Evolutionary conservation across 495 filamentous ascomycete species (phyloP).

Genomic region (Talaromyces wortmannii): DNA sequence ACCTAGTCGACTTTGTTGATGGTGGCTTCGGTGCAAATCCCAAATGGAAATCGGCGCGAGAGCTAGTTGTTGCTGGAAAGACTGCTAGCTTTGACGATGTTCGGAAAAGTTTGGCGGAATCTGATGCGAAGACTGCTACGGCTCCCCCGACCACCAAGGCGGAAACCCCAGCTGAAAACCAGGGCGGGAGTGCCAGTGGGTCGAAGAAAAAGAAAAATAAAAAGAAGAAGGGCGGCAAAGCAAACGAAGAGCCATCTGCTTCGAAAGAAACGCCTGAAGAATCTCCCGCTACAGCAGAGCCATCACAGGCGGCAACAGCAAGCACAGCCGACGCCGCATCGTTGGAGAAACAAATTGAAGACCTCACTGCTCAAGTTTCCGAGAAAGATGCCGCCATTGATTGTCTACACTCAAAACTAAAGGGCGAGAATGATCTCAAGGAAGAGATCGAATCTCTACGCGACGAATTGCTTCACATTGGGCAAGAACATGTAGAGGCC

Average conservation of each 20-base stretch:
- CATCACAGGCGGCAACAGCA: conserved; percentile 9
- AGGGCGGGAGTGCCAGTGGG: conserved; percentile 11
- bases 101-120: conserved; percentile 20
- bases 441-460: conserved; percentile 83
- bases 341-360: conserved; percentile 44
- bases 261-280: conserved; percentile 15
- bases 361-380: conserved; percentile 54
- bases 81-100: conserved; percentile 24
- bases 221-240: conserved; percentile 75
- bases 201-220: conserved; percentile 72
- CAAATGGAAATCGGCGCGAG: conserved; percentile 29
- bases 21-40: conserved; percentile 22
- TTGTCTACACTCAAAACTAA: conserved; percentile 54
- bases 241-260: conserved; percentile 29
- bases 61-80: conserved; percentile 21
- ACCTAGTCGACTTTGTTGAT: conserved; percentile 31
- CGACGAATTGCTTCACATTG: conserved; percentile 68
- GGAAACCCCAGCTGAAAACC: conserved; percentile 8
- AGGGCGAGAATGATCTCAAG: conserved; percentile 68
- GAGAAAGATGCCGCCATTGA: conserved; percentile 69
- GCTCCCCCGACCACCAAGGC: conserved; percentile 9
- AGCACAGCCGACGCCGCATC: conserved; percentile 25
- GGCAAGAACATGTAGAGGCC: conserved; percentile 74
- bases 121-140: conserved; percentile 8
- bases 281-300: conserved; percentile 12